A percentile compares a stretch with the other conserved stretches of the same genome.
phyloP scores from a whole-genome alignment of 345 rosid species.

The Aquilaria sinensis region DNA sequence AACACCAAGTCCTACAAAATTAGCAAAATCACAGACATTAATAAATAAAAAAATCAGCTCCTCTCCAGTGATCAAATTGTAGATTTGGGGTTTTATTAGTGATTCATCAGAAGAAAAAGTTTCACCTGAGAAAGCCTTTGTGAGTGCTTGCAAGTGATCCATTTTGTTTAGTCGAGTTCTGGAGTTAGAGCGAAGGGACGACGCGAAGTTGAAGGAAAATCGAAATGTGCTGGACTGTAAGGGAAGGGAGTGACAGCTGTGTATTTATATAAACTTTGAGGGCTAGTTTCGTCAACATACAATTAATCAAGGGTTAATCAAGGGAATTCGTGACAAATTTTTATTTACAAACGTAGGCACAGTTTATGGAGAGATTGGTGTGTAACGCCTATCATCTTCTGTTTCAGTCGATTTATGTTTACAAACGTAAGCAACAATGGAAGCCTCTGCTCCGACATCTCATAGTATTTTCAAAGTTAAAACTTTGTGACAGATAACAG shows the following conservation, averaged over 20 bases:
- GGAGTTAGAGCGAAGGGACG: conserved; percentile 13
- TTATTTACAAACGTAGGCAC: neutral
- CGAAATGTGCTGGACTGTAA: conserved; percentile 1
- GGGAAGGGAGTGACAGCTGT: neutral
- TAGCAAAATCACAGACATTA: neutral
- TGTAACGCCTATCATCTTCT: too few relatives aligned
- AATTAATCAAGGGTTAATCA: neutral
- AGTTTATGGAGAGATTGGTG: too few relatives aligned
- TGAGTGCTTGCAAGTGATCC: conserved; percentile 38
- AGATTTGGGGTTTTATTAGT: neutral
- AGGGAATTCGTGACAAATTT: neutral
- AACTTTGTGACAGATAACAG: too few relatives aligned
- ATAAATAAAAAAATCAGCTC: neutral
- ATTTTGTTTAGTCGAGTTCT: conserved; percentile 22
- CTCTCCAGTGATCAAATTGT: neutral
- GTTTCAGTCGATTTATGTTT: too few relatives aligned
- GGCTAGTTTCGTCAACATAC: conserved; percentile 35
- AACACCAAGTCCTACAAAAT: conserved; percentile 58
- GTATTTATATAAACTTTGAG: conserved; percentile 21
- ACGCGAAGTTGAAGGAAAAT: neutral
- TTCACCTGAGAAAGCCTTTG: conserved; percentile 68
- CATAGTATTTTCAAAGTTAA: too few relatives aligned
- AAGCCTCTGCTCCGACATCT: too few relatives aligned
- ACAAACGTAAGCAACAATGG: too few relatives aligned
- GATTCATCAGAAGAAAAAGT: neutral